Evolutionary conservation across 768 basidiomycete genomes (phyloP), one percentile per base, ranked within the genome.

Genomic region (Lyophyllum shimeji): DNA sequence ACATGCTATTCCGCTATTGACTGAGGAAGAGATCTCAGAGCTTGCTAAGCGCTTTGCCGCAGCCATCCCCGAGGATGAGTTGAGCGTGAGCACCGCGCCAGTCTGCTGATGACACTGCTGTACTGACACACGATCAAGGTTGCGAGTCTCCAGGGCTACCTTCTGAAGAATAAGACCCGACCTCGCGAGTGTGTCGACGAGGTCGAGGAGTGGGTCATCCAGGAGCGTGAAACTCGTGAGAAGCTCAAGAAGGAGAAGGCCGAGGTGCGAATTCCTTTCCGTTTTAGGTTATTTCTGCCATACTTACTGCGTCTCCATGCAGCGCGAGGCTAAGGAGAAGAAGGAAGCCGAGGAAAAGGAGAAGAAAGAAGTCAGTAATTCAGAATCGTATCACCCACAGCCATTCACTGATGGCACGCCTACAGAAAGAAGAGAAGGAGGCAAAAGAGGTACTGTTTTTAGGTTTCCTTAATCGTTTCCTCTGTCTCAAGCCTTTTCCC

Each of bases 121-220:
- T 31, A 4, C 42, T 60, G 24, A 58, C 31, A 44, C 20, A 52
- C 42, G 50, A 20, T 33, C 23, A 53, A 91, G 90, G 90, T 93
- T 55, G 92, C 92, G 24, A 78, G 82, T 46, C 79, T 93, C 60
- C 92, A 93, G 76, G 92, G 92, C 2, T 93, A 93, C 68, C 78
- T 94, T 37, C 77, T 93, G 55, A 90, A 89, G 80, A 93, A 93
- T 71, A 93, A 94, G 80, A 87, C 92, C 12, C 85, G 92, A n/a
- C 92, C 92, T 39, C 80, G 82, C 57, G 89, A 93, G 69, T 90
- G 87, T 60, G 91, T 94, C 8, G 86, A 86, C 5, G 91, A 93
- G 68, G 87, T 89, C 23, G 77, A 69, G 27, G 85, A 84, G 44
- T 95, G 93, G 91, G 69, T 93, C 50, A 73, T 82, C 57, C 82